Evolutionary conservation across 805 yeast genomes (phyloP).

Genomic region (Ogataea populi-albae): DNA sequence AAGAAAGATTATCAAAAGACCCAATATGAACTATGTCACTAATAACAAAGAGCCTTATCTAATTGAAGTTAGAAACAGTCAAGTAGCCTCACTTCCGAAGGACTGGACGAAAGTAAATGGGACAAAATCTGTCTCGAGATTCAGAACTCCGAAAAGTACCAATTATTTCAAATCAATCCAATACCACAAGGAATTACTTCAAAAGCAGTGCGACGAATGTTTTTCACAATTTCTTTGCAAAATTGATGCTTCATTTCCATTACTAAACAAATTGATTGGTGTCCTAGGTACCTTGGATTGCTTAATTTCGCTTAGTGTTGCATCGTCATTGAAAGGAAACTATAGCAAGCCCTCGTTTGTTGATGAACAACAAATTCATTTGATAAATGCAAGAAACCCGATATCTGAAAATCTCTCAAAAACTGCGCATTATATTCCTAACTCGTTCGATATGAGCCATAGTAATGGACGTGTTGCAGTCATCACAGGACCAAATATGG

Average conservation of each 20-base stretch:
- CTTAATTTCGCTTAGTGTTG: constrained; percentile 60
- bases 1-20: constrained; percentile 47
- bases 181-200: constrained; percentile 56
- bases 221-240: constrained; percentile 40
- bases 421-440: constrained; percentile 54
- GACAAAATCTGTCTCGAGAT: constrained; percentile 66
- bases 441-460: constrained; percentile 51
- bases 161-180: constrained; percentile 52
- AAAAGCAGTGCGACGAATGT: constrained; percentile 44
- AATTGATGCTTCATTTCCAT: constrained; percentile 38
- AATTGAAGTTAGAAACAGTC: constrained; percentile 68
- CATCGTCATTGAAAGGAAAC: constrained; percentile 44
- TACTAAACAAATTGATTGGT: constrained; percentile 41
- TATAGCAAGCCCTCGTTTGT: constrained; percentile 52
- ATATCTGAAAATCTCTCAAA: constrained; percentile 24
- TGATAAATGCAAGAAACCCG: constrained; percentile 51
- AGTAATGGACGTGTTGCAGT: constrained; percentile 53
- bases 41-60: constrained; percentile 67
- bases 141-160: constrained; percentile 58
- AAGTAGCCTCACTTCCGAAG: constrained; percentile 56
- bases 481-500: constrained; percentile 87
- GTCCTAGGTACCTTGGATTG: constrained; percentile 62
- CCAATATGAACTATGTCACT: constrained; percentile 52
- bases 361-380: constrained; percentile 44
- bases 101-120: constrained; percentile 78